phyloP scores from a whole-genome alignment of 495 filamentous ascomycete species.

The Lasiosphaeria ovina region DNA sequence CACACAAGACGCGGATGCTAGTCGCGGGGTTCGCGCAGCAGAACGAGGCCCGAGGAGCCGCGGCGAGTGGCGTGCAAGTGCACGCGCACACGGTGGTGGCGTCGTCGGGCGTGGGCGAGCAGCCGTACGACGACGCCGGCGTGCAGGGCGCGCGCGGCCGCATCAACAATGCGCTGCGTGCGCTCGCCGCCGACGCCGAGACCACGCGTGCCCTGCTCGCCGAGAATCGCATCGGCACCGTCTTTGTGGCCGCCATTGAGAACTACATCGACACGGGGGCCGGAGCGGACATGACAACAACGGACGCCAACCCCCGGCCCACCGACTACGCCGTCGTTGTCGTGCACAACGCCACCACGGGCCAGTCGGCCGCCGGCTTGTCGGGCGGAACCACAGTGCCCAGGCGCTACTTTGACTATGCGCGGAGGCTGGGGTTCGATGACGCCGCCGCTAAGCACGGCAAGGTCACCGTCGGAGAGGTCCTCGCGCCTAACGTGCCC shows the following conservation, averaged over 20 bases:
- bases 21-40: background rate
- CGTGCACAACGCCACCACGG: conserved; percentile 13
- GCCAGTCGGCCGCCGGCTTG: conserved; percentile 6
- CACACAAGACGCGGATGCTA: conserved; percentile 9
- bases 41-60: background rate
- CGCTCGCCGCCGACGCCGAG: background rate
- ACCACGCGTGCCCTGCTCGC: background rate
- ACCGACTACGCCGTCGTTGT: conserved; percentile 21
- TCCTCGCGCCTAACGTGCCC: conserved; percentile 8
- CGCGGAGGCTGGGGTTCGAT: conserved; percentile 17
- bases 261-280: conserved; percentile 12
- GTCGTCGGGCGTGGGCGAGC: conserved; percentile 23
- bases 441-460: conserved; percentile 14
- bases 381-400: conserved; percentile 18
- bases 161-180: conserved; percentile 9
- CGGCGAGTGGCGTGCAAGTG: background rate
- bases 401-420: conserved; percentile 12
- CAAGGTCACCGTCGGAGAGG: conserved; percentile 17
- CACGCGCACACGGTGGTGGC: conserved; percentile 7
- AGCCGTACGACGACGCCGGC: conserved; percentile 21
- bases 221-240: background rate
- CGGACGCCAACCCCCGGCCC: background rate
- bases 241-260: conserved; percentile 20
- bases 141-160: conserved; percentile 17
- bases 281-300: background rate